A percentile compares a stretch with the other conserved stretches of the same genome.
Evolutionary conservation across 805 yeast species (phyloP).

Genomic region (Wickerhamiella occidentalis): DNA sequence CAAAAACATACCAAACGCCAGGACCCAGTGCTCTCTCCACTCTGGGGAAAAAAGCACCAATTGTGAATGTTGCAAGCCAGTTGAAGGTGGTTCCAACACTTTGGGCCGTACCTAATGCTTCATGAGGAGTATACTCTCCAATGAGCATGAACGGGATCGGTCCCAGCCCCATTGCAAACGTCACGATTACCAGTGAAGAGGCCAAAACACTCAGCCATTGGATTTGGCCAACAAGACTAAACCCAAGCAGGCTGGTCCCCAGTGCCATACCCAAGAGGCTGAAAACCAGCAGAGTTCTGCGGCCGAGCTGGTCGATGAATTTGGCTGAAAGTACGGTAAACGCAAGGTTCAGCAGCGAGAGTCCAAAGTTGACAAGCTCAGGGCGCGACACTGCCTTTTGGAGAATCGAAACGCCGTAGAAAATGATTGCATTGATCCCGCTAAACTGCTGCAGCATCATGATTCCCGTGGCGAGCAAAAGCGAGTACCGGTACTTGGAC

Average conservation of each 20-base stretch:
- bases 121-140: constrained; percentile 74
- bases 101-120: constrained; percentile 78
- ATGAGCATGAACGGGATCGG: constrained; percentile 89
- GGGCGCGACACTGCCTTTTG: constrained; percentile 64
- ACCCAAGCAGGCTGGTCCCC: constrained; percentile 48
- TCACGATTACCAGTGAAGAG: constrained; percentile 60
- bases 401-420: constrained; percentile 82
- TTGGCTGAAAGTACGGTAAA: constrained; percentile 66
- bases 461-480: constrained; percentile 54
- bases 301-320: constrained; percentile 61
- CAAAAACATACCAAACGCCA: constrained; percentile 58
- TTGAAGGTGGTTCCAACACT: constrained; percentile 84
- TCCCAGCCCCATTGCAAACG: constrained; percentile 87
- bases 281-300: constrained; percentile 55
- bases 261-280: constrained; percentile 62
- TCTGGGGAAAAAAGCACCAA: constrained; percentile 69
- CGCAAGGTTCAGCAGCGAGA: constrained; percentile 61
- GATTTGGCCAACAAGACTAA: constrained; percentile 44
- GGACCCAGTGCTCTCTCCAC: constrained; percentile 59
- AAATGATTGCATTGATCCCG: constrained; percentile 85
- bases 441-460: constrained; percentile 81
- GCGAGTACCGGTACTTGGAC: constrained; percentile 43
- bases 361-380: constrained; percentile 56
- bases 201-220: constrained; percentile 46
- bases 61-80: constrained; percentile 76